A percentile compares a stretch with the other conserved stretches of the same genome.
Conservation (phyloP, 75 land plant species). For the Ceratopteris richardii region DNA sequence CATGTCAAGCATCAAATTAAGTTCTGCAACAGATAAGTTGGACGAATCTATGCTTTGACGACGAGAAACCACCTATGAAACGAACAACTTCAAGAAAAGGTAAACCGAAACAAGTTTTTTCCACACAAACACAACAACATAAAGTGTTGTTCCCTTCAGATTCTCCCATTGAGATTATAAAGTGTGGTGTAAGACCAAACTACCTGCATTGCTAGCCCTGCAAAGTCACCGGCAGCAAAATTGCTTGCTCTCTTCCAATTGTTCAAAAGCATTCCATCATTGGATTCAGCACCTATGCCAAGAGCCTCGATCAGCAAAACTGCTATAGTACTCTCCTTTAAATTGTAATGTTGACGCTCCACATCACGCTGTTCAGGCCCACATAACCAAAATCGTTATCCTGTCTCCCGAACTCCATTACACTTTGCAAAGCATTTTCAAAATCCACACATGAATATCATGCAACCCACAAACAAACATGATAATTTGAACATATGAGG, state of each 20-base stretch:
- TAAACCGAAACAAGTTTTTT: no score
- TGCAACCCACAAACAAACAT: no score
- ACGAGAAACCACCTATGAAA: background rate
- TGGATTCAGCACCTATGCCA: constrained; percentile 16
- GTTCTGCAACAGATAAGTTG: background rate
- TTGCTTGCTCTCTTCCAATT: constrained; percentile 7
- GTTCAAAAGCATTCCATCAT: constrained; percentile 10
- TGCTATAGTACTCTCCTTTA: constrained; percentile 19
- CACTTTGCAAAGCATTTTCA: no score
- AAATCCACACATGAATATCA: no score
- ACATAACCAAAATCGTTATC: no score
- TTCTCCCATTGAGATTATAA: no score
- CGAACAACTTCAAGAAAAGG: background rate
- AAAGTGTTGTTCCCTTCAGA: no score
- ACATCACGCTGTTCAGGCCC: constrained; percentile 10
- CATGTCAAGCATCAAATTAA: background rate
- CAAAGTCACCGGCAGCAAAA: constrained; percentile 18
- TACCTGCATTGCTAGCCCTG: constrained; percentile 17
- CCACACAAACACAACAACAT: no score
- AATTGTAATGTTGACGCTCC: constrained; percentile 15
- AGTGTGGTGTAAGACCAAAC: no score
- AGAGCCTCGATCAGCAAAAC: constrained; percentile 10
- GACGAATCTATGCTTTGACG: no score
- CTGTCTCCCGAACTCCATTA: no score
- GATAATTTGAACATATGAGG: no score